Evolutionary conservation across 345 rosid species (phyloP).

Genomic region (Eucalyptus cladocalyx): DNA sequence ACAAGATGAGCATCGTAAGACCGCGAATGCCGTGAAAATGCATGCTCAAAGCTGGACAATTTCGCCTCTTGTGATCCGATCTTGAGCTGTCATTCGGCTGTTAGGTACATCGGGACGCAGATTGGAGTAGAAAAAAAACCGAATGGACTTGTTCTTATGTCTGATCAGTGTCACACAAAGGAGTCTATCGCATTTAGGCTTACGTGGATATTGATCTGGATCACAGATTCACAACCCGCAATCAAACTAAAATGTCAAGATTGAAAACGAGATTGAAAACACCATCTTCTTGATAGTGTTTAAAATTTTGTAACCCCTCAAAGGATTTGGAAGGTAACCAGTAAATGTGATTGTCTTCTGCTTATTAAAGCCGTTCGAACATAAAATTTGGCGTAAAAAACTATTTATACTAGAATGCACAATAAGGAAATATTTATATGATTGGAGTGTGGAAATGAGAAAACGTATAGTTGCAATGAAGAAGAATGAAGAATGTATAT

Average conservation of each 20-base stretch:
- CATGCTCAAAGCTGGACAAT: background rate
- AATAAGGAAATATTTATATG: background rate
- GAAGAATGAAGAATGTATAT: background rate
- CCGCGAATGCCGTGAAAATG: background rate
- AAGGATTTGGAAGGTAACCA: background rate
- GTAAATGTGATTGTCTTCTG: background rate
- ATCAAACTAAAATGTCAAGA: background rate
- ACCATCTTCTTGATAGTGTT: background rate
- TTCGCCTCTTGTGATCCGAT: background rate
- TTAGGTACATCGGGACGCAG: background rate
- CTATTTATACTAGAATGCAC: background rate
- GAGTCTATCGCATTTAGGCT: background rate
- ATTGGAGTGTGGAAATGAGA: background rate
- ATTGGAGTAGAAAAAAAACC: background rate
- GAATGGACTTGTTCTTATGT: background rate
- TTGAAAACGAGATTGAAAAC: background rate
- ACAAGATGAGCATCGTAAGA: too few relatives aligned
- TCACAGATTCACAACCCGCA: background rate
- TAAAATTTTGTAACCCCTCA: background rate
- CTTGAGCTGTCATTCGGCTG: background rate
- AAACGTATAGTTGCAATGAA: background rate
- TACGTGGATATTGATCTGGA: background rate
- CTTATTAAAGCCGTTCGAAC: background rate
- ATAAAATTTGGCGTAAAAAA: background rate
- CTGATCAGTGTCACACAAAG: background rate